Percentiles rank a stretch among this genome's conserved stretches.
Evolutionary conservation across 352 stramenopile species (phyloP).

Genomic region (Phytophthora pseudosyringae): DNA sequence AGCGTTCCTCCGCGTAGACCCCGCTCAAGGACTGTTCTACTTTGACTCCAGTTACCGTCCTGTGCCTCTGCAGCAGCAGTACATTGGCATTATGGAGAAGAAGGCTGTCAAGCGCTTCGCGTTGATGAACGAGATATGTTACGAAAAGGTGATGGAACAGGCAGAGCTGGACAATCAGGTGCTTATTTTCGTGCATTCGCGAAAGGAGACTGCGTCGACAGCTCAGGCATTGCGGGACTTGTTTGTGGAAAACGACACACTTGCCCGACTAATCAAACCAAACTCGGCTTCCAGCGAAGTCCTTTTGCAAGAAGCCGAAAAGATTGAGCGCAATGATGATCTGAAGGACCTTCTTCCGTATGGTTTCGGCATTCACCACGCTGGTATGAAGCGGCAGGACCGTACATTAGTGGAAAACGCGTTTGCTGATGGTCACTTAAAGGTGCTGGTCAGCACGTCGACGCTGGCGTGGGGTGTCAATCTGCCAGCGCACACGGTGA

Average conservation of each 20-base stretch:
- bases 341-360: conserved; percentile 99
- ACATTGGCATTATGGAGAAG: conserved; percentile 99
- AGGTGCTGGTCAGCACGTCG: conserved; percentile 97
- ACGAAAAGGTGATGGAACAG: conserved; percentile 98
- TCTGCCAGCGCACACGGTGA: conserved; percentile 99
- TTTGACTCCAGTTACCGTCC: conserved; percentile 99
- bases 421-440: conserved; percentile 97
- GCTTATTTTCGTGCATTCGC: conserved; percentile 99
- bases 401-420: conserved; percentile 98
- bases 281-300: conserved; percentile 92
- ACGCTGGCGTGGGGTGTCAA: conserved; percentile 99
- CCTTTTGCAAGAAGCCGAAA: conserved; percentile 93
- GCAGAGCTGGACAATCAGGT: conserved; percentile 97
- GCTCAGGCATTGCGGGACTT: conserved; percentile 96
- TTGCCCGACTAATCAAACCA: conserved; percentile 91
- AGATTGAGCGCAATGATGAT: conserved; percentile 95
- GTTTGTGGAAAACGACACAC: conserved; percentile 95
- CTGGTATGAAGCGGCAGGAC: conserved; percentile 97
- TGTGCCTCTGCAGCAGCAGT: conserved; percentile 99
- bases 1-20: conserved; percentile 97
- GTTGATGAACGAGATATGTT: conserved; percentile 99
- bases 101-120: conserved; percentile 99
- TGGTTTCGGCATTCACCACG: conserved; percentile 99
- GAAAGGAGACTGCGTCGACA: conserved; percentile 98
- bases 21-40: conserved; percentile 98